A percentile compares a stretch with the other conserved stretches of the same genome.
phyloP scores from a whole-genome alignment of 257 asterid species.

The Solanum boliviense region DNA sequence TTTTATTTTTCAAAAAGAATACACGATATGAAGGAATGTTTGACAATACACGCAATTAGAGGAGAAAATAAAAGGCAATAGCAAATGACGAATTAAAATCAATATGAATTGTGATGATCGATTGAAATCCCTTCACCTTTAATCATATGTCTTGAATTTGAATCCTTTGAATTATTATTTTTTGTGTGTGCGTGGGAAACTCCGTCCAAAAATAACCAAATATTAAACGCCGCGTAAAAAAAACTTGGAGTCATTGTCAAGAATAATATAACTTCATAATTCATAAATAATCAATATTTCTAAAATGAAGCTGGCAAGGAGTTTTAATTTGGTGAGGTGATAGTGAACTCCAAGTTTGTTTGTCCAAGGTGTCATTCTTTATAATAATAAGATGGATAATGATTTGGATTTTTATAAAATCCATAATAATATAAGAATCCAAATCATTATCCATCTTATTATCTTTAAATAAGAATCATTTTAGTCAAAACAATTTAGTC shows the following conservation, averaged over 20 bases:
- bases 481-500: too few relatives aligned
- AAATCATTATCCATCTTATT: too few relatives aligned
- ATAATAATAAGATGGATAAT: background rate
- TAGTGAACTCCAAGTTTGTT: background rate
- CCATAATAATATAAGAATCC: too few relatives aligned
- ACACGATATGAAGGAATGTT: background rate
- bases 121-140: background rate
- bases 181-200: fast-evolving
- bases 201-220: too few relatives aligned
- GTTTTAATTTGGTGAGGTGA: background rate
- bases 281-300: background rate
- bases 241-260: background rate
- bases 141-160: too few relatives aligned
- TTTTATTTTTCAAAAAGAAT: background rate
- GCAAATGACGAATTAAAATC: too few relatives aligned
- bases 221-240: background rate
- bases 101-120: too few relatives aligned
- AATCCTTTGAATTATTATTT: fast-evolving
- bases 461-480: too few relatives aligned
- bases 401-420: too few relatives aligned
- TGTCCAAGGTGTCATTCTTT: background rate
- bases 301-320: background rate
- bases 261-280: background rate
- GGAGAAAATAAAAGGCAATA: too few relatives aligned
- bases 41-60: too few relatives aligned